A percentile compares a stretch with the other conserved stretches of the same genome.
Conservation (phyloP, 805 yeast genomes). For the Cyberlindnera galapagoensis region DNA sequence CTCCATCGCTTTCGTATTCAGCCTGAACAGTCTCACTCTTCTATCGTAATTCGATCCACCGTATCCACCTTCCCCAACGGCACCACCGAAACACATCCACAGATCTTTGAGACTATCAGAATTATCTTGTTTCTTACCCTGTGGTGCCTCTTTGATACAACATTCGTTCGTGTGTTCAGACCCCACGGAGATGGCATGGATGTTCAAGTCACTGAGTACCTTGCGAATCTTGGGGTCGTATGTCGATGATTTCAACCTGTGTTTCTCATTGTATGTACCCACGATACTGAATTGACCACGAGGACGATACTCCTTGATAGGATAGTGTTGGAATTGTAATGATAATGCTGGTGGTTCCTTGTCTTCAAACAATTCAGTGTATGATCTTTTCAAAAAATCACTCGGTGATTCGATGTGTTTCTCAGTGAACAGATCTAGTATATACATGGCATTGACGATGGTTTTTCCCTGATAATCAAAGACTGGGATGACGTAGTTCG, state of each 20-base stretch:
- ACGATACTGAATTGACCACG: slow-evolving; percentile 30
- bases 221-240: slow-evolving; percentile 35
- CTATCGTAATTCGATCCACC: slow-evolving; percentile 44
- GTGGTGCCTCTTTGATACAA: slow-evolving; percentile 36
- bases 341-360: slow-evolving; percentile 29
- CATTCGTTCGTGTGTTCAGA: slow-evolving; percentile 68
- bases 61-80: slow-evolving; percentile 59
- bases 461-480: slow-evolving; percentile 22
- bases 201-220: slow-evolving; percentile 37
- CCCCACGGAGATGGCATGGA: slow-evolving; percentile 54
- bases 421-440: slow-evolving; percentile 51
- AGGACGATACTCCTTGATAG: slow-evolving; percentile 52
- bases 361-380: slow-evolving; percentile 18
- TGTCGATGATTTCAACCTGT: slow-evolving; percentile 30
- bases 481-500: slow-evolving; percentile 40
- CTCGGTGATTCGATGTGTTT: slow-evolving; percentile 14
- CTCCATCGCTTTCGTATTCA: slow-evolving; percentile 34
- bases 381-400: slow-evolving; percentile 27
- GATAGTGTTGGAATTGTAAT: slow-evolving; percentile 64
- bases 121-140: not conserved
- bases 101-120: slow-evolving; percentile 22
- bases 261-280: slow-evolving; percentile 30
- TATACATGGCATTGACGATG: slow-evolving; percentile 36
- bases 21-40: slow-evolving; percentile 46
- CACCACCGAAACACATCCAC: slow-evolving; percentile 68